Evolutionary conservation across 805 yeast genomes (phyloP).

Genomic region (Candida boidinii): DNA sequence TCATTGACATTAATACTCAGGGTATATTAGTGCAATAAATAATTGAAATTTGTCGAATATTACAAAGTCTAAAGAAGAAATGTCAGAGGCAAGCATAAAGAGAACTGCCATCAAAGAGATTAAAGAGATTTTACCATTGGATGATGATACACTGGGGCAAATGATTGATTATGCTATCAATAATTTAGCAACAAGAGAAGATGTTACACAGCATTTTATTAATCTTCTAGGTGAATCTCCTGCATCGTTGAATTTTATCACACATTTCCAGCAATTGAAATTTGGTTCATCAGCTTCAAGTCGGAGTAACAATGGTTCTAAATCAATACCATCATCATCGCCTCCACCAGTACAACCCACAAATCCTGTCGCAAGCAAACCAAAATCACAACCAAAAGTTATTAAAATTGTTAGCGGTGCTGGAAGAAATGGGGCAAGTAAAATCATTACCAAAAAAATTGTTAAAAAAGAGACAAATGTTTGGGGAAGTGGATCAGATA

Average conservation of each 20-base stretch:
- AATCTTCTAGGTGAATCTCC: slow-evolving; percentile 52
- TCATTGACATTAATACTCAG: no score
- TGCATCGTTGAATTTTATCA: slow-evolving; percentile 38
- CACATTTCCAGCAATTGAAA: slow-evolving; percentile 32
- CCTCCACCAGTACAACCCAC: no score
- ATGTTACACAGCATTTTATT: slow-evolving; percentile 42
- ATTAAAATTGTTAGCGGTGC: slow-evolving; percentile 2
- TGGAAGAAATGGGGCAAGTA: no score
- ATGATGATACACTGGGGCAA: slow-evolving; percentile 44
- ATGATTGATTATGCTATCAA: slow-evolving; percentile 45
- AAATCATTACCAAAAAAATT: no score
- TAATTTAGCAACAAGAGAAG: slow-evolving; percentile 34
- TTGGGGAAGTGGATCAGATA: no score
- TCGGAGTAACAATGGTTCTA: no score
- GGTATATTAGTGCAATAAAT: no score
- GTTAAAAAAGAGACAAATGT: no score
- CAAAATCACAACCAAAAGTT: neutral
- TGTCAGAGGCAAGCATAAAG: slow-evolving; percentile 16
- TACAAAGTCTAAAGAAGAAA: neutral
- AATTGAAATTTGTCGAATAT: no score
- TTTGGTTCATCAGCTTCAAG: slow-evolving; percentile 21
- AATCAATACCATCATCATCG: no score
- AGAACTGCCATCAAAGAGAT: slow-evolving; percentile 15
- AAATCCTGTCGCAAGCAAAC: no score
- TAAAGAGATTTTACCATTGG: slow-evolving; percentile 42